Base-by-base conservation (phyloP, 768 basidiomycete genomes). In the Neoboletus brunneissimus region DNA sequence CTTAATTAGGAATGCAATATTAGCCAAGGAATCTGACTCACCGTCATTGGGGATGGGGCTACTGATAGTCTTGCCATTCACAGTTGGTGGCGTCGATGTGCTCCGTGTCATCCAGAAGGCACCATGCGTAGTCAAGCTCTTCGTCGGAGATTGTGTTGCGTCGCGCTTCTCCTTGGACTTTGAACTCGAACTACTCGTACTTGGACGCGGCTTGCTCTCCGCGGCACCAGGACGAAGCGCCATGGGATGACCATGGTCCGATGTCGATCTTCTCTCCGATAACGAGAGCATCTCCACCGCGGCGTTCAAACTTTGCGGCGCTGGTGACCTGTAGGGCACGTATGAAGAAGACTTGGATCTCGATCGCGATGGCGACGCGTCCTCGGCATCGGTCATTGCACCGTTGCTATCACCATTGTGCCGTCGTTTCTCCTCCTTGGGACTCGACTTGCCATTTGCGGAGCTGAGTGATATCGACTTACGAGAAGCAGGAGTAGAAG, bases 281-380 rank as follows among this genome's bases (percentile, higher is more conserved):
- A 68, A 57, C 15, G 71, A 70, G 11, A 91, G 72, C 72, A 85
- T 80, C 70, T 91, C 86, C 34, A 87, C 73, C 16, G 87, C 88
- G 54, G 88, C 88, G 61, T 79, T 82, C 45, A 91, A 75, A 59
- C 87, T 89, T 72, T 89, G 88, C 0, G 86, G 85, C 51, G 75
- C 79, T 44, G 81, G 81, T 18, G 84, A 73, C 51, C 78, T 78
- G 68, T 80, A 75, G 16, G 84, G 75, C 31, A 84, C 71, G 63
- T 81, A 80, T 15, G 84, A 77, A 18, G 82, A 80, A 44, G 81
- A 79, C 64, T 83, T 86, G 23, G 79, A 69, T 59, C 79, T 75
- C 42, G 74, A 72, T 40, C 82, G 79, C n/a, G 80, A 74, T 45
- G 69, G 70, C 7, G 78, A 73, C 46, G 77, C 77, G 62, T 72